Evolutionary conservation across 2,329 filamentous ascomycete species (phyloP).

Genomic region (Penicillium expansum): DNA sequence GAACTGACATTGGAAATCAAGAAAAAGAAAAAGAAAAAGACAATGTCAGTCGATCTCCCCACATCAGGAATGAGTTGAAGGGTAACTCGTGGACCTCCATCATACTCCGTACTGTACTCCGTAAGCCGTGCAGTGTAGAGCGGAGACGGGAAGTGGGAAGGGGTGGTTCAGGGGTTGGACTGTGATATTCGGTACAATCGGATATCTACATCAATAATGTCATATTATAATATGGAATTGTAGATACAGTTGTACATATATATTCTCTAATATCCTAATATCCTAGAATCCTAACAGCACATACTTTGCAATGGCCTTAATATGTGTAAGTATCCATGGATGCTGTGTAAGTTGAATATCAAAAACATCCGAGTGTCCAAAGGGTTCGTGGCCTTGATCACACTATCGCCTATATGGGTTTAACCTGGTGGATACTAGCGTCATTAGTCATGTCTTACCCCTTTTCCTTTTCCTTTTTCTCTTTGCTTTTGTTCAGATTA

Average conservation of each 20-base stretch:
- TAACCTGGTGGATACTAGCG: background rate
- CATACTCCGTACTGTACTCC: background rate
- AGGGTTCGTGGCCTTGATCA: background rate
- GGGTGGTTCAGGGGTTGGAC: constrained; percentile 26
- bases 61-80: constrained; percentile 21
- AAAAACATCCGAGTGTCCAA: background rate
- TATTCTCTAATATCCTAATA: background rate
- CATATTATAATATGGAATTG: no score
- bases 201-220: no score
- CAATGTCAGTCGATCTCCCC: constrained; percentile 21
- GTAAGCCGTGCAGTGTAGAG: constrained; percentile 17
- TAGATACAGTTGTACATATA: no score
- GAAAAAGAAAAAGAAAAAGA: constrained; percentile 9
- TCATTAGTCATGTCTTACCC: background rate
- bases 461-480: constrained; percentile 3
- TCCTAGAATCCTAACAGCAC: no score
- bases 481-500: background rate
- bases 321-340: no score
- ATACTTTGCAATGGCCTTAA: no score
- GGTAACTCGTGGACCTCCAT: background rate
- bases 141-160: constrained; percentile 24
- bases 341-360: no score
- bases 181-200: background rate
- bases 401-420: background rate
- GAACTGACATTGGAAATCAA: constrained; percentile 1